Base-by-base conservation (phyloP, 495 filamentous ascomycete species). In the Trichoderma virens region DNA sequence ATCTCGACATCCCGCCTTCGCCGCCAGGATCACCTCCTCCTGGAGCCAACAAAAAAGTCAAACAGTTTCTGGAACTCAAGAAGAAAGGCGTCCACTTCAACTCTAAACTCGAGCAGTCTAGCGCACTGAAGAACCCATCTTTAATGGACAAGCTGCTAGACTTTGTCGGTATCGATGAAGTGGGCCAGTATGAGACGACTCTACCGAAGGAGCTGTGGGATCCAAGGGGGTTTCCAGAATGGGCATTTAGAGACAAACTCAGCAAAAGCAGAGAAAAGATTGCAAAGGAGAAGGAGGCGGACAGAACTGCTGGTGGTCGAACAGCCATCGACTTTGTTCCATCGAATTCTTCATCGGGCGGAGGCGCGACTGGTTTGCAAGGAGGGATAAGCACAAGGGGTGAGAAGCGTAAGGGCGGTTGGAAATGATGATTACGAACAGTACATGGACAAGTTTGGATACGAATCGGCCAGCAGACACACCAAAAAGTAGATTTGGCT, bases 11-110 rank as follows among this genome's bases (percentile, higher is more conserved):
- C 66, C 94, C 94, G 20, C 82, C 83, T 3, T 96, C 93, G 0
- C 94, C 94, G 1, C 89, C 91, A 0, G 87, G 87, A 20, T 88
- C 90, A 16, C 90, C 92, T 2, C 75, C 85, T 8, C 76, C 82
- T 5, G 73, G 70, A 14, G 80, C 86, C 1, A 90, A 85, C 62
- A 80, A 82, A 61, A 97, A 96, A 67, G 90, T 97, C 68, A 80
- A 85, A 62, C 88, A 88, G 69, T 97, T 98, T 73, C 84, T 97
- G 1, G 80, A 83, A 28, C 79, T 97, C 54, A 98, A 97, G 75
- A 86, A 85, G 62, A 85, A 90, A 67, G 90, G 90, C 3, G 79
- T 91, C 34, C 95, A 98, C 76, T 97, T 98, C 80, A 97, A 98
- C 73, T 80, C 87, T 65, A 89, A 90, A 61, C 79, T 97, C 0